phyloP scores from a whole-genome alignment of 148 eudicot genomes.

The Spergularia marina region DNA sequence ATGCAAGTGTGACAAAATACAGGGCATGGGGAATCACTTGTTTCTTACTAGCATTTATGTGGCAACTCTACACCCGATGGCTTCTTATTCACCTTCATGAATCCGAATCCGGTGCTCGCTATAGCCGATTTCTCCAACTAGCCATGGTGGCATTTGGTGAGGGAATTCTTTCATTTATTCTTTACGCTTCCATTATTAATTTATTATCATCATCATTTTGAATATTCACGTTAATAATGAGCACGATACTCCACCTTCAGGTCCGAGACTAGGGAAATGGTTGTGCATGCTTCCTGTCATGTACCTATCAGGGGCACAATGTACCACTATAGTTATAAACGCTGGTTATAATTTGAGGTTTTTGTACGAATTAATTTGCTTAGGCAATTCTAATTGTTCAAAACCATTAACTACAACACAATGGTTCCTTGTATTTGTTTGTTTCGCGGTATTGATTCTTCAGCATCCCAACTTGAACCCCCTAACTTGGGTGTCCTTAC shows the following conservation, averaged over 20 bases:
- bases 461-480: constrained; percentile 25
- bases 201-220: background rate
- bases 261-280: constrained; percentile 23
- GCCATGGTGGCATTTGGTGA: constrained; percentile 24
- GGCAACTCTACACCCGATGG: constrained; percentile 25
- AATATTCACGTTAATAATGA: background rate
- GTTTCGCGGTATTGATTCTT: constrained; percentile 16
- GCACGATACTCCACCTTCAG: background rate
- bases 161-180: background rate
- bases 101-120: constrained; percentile 21
- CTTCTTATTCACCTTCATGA: constrained; percentile 26
- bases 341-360: constrained; percentile 5
- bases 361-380: constrained; percentile 14
- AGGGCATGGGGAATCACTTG: constrained; percentile 23
- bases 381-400: background rate
- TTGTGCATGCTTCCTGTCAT: constrained; percentile 12
- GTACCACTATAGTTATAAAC: constrained; percentile 7
- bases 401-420: constrained; percentile 1
- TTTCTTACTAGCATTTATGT: constrained; percentile 16
- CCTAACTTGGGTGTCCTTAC: constrained; percentile 19
- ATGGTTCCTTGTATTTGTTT: constrained; percentile 18
- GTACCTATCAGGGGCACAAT: constrained; percentile 24
- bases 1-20: background rate
- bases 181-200: background rate
- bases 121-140: constrained; percentile 24